Evolutionary conservation across 2,329 filamentous ascomycete species (phyloP), one percentile per base, ranked within the genome.

Genomic region (Colletotrichum sp.): DNA sequence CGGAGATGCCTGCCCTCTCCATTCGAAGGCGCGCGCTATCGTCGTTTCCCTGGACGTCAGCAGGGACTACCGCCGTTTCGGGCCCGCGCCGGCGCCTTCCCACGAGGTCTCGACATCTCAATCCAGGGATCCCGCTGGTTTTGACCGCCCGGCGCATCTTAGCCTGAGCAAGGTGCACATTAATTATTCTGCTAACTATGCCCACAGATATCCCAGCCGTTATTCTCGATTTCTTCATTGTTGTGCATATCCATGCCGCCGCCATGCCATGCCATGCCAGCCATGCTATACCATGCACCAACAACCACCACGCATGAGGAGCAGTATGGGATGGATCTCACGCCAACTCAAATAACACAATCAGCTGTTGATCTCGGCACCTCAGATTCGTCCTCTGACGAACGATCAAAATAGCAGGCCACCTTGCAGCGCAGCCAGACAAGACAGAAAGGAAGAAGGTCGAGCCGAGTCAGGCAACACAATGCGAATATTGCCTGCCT

Each of bases 21-120:
- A 49, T 49, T 49, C n/a, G 44, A 49, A 49, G n/a, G 44, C 44
- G 44, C 9, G 63, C 36, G 36, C 39, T 63, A 36, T 70, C 55
- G 39, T 62, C 52, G 36, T 55, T 72, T 75, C 24, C 52, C 57
- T 52, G 21, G 39, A 62, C n/a, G 68, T 66, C 60, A 71, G 26
- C 68, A 62, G 68, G 62, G 52, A 63, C 62, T 55, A 66, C 68
- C 72, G 57, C 21, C 26, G 55, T 75, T 63, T 67, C 21, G 68
- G 72, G 67, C 60, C 44, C 39, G 34, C 72, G 63, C 63, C 62
- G 68, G 36, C 69, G 68, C 52, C 55, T 32, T 75, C 30, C 63
- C 62, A 67, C 68, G 44, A 57, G 68, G 72, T 34, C 44, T 60
- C 39, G 13, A 21, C 32, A 16, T 24, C 4, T 49, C 44, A 49